These are phyloP conservation scores for Trichosanthes truncata DNA, from an alignment of 306 rosid genomes.

Conservation along the genomic window DNA sequence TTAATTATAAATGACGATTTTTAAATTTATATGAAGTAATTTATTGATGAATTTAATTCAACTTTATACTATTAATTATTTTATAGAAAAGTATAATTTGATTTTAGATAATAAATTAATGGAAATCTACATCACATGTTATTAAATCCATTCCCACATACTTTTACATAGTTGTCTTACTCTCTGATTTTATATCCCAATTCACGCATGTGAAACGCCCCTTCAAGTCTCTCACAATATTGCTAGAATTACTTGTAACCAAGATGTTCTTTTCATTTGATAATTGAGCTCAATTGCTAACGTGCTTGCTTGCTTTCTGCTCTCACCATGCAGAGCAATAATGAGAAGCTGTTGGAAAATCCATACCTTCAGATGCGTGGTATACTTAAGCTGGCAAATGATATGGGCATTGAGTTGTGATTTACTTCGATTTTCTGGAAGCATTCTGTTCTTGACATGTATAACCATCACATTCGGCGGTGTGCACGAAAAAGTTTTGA, in stretches of 20 bases:
- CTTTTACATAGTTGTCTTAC: not conserved
- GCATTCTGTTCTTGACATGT: conserved; percentile 26
- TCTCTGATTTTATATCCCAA: not conserved
- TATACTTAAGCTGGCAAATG: conserved; percentile 89
- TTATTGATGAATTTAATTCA: not conserved
- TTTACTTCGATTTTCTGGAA: conserved; percentile 28
- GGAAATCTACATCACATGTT: not conserved
- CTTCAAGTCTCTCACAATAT: not conserved
- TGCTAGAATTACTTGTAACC: not conserved
- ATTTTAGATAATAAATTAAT: not conserved
- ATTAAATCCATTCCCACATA: not conserved
- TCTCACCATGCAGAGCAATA: conserved; percentile 67
- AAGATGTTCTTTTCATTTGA: not conserved
- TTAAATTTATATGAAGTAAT: not conserved
- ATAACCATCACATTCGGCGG: conserved; percentile 12
- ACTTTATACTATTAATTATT: not conserved
- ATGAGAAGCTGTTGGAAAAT: conserved; percentile 93
- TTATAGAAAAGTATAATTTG: not conserved
- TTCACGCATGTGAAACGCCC: not conserved
- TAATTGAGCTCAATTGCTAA: conserved; percentile 7
- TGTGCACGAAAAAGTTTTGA: conserved; percentile 16
- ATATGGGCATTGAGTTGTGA: conserved; percentile 72
- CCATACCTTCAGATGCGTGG: conserved; percentile 99
- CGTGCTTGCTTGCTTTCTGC: conserved; percentile 21
- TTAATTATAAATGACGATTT: no score